phyloP scores from a whole-genome alignment of 768 basidiomycete genomes.

The Kwoniella sp. region DNA sequence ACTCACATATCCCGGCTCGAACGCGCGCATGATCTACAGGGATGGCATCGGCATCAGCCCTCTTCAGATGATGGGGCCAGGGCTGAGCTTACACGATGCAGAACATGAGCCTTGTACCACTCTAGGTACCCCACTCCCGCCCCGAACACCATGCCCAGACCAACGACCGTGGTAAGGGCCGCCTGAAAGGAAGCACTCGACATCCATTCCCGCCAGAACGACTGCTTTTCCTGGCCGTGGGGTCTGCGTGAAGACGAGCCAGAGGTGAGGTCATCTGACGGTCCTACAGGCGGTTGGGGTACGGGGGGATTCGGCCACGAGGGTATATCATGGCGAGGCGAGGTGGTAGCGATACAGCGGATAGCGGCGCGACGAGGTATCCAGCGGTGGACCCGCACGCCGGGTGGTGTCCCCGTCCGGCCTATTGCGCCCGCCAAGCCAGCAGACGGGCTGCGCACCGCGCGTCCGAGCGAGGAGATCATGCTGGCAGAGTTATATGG shows the following conservation, averaged over 20 bases:
- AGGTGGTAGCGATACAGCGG: no score
- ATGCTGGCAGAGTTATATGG: no score
- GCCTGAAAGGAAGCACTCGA: constrained; percentile 43
- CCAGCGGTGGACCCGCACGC: no score
- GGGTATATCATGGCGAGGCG: no score
- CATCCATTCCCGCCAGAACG: constrained; percentile 31
- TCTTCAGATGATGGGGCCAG: background rate
- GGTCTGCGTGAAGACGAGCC: no score
- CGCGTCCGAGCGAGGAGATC: no score
- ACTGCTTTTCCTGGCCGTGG: constrained; percentile 9
- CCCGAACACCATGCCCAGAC: constrained; percentile 42
- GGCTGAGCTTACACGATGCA: constrained; percentile 61
- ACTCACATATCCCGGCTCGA: constrained; percentile 74
- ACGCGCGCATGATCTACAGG: constrained; percentile 68
- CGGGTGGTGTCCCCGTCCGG: no score
- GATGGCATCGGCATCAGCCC: constrained; percentile 5
- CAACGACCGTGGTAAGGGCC: constrained; percentile 45
- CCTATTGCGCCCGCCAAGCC: no score
- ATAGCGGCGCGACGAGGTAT: no score
- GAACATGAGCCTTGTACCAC: constrained; percentile 78
- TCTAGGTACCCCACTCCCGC: constrained; percentile 63
- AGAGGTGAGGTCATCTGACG: constrained; percentile 22
- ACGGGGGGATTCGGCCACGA: constrained; percentile 44
- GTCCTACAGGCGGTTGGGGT: constrained; percentile 39
- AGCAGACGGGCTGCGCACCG: no score